Percentiles rank a stretch among this genome's conserved stretches.
Evolutionary conservation across 805 yeast species (phyloP).

Genomic region (Candida schatavii): DNA sequence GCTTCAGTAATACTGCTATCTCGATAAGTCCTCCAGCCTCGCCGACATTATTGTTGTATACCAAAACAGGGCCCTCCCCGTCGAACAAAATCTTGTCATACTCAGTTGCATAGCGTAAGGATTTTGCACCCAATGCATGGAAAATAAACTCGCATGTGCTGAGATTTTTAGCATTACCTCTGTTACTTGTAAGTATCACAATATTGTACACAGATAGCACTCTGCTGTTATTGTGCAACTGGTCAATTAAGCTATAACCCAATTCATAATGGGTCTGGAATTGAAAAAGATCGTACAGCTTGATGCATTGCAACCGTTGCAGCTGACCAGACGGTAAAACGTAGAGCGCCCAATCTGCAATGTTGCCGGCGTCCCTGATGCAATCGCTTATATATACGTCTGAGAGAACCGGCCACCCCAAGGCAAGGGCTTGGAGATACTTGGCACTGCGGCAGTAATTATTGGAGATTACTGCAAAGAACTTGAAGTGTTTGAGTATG

Average conservation of each 20-base stretch:
- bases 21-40: not conserved
- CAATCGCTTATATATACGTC: slow-evolving; percentile 55
- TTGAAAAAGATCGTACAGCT: slow-evolving; percentile 47
- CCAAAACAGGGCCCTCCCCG: slow-evolving; percentile 11
- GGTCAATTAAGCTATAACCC: slow-evolving; percentile 33
- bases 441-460: slow-evolving; percentile 65
- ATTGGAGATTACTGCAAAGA: slow-evolving; percentile 66
- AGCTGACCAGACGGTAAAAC: slow-evolving; percentile 75
- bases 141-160: slow-evolving; percentile 43
- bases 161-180: slow-evolving; percentile 23
- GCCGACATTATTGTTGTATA: slow-evolving; percentile 26
- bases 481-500: slow-evolving; percentile 28
- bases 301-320: slow-evolving; percentile 36
- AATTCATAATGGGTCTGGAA: slow-evolving; percentile 39
- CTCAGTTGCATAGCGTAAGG: slow-evolving; percentile 11
- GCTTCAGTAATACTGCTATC: not conserved
- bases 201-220: slow-evolving; percentile 32
- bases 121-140: slow-evolving; percentile 43
- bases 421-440: slow-evolving; percentile 70
- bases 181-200: slow-evolving; percentile 33
- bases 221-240: slow-evolving; percentile 37
- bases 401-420: slow-evolving; percentile 85
- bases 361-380: slow-evolving; percentile 13
- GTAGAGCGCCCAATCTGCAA: slow-evolving; percentile 48
- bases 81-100: slow-evolving; percentile 4